Conservation (phyloP, 1,139 yeast genomes). For the Schwanniomyces etchellsii region DNA sequence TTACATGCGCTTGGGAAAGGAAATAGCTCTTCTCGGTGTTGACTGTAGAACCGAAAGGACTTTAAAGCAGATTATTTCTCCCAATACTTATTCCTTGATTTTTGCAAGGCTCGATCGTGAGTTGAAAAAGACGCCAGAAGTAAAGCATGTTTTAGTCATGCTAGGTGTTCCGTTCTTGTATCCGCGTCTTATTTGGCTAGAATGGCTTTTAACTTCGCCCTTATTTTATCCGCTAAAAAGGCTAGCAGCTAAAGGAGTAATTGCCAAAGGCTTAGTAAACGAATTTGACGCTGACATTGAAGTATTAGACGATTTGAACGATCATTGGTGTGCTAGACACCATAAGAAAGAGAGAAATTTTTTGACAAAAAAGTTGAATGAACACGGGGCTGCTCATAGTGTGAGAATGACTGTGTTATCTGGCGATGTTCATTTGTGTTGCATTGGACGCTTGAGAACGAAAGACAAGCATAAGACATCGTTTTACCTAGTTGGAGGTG, state of each 20-base stretch:
- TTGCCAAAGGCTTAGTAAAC: conserved; percentile 69
- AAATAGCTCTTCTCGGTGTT: conserved; percentile 66
- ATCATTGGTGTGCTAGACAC: conserved; percentile 90
- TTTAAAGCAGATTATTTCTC: conserved; percentile 50
- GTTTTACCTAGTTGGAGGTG: conserved; percentile 18
- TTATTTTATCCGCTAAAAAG: conserved; percentile 60
- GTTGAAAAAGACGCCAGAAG: conserved; percentile 39
- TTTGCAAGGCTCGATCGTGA: conserved; percentile 59
- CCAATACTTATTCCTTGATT: conserved; percentile 51
- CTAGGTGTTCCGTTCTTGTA: conserved; percentile 93
- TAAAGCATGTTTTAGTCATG: conserved; percentile 75
- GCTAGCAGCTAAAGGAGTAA: conserved; percentile 63
- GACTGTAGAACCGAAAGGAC: conserved; percentile 93
- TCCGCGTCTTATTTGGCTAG: conserved; percentile 90
- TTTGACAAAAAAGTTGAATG: conserved; percentile 50
- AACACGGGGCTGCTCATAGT: conserved; percentile 57
- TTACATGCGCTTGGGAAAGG: conserved; percentile 68
- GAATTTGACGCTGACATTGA: conserved; percentile 91
- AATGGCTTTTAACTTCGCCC: conserved; percentile 60
- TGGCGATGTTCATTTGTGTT: conserved; percentile 91
- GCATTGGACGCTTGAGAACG: conserved; percentile 72
- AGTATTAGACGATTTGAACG: conserved; percentile 85
- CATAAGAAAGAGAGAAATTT: conserved; percentile 76
- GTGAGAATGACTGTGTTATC: conserved; percentile 77
- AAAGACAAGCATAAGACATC: conserved; percentile 40